These are phyloP conservation scores for Theobroma cacao DNA, from an alignment of 345 rosid genomes.

Conservation along the genomic window DNA sequence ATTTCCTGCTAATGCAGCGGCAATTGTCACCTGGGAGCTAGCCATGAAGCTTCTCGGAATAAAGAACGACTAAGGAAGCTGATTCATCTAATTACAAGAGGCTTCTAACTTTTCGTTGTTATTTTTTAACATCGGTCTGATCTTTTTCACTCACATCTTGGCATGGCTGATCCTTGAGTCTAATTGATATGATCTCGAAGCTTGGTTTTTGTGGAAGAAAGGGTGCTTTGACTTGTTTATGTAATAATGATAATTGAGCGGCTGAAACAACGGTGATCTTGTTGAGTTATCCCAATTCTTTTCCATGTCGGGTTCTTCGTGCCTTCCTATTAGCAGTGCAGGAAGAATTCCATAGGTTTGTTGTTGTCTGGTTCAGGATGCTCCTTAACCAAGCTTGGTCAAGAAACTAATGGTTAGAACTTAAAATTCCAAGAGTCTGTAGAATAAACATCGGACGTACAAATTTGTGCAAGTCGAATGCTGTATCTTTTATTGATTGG, in stretches of 20 bases:
- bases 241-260: not conserved
- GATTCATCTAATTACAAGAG: not conserved
- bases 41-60: slow-evolving; percentile 75
- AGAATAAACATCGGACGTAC: not conserved
- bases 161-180: slow-evolving; percentile 7
- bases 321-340: not conserved
- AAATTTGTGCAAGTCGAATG: not conserved
- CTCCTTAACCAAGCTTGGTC: not conserved
- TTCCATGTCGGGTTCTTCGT: not conserved
- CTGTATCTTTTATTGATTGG: not conserved
- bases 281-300: not conserved
- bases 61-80: slow-evolving; percentile 36
- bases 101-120: slow-evolving; percentile 2
- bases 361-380: not conserved
- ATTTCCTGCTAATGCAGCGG: slow-evolving; percentile 96
- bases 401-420: not conserved
- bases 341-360: slow-evolving; percentile 6
- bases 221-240: not conserved
- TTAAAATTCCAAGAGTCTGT: not conserved
- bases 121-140: not conserved
- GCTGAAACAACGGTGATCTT: slow-evolving; percentile 3
- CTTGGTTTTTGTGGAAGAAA: slow-evolving; percentile 2
- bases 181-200: slow-evolving; percentile 10
- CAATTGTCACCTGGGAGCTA: slow-evolving; percentile 95
- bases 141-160: not conserved